phyloP scores from a whole-genome alignment of 768 basidiomycete genomes.

The Pholiota conissans region DNA sequence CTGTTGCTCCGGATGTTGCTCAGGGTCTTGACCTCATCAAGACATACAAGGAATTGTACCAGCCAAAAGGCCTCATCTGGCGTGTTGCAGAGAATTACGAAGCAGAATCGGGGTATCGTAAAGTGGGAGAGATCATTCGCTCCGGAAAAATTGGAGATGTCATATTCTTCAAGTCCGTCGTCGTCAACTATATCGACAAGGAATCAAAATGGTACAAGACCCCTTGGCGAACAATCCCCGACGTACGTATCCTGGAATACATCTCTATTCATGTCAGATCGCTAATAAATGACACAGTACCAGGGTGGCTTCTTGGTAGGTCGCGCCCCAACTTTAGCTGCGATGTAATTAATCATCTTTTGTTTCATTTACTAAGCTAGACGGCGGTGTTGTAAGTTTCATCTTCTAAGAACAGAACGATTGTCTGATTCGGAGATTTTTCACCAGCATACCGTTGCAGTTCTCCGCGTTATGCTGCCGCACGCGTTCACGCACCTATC shows the following conservation, averaged over 20 bases:
- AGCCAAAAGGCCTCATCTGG: constrained; percentile 72
- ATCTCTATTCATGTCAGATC: not conserved
- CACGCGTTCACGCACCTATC: constrained; percentile 53
- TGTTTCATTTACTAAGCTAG: constrained; percentile 45
- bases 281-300: constrained; percentile 42
- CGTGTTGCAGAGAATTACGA: constrained; percentile 80
- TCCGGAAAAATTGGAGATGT: constrained; percentile 73
- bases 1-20: constrained; percentile 71
- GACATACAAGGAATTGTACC: constrained; percentile 63
- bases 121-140: constrained; percentile 47
- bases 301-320: constrained; percentile 83
- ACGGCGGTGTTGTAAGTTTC: constrained; percentile 71
- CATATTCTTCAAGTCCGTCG: constrained; percentile 59
- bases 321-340: constrained; percentile 1
- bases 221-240: constrained; percentile 80
- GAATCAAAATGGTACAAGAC: constrained; percentile 79
- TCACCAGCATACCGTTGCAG: constrained; percentile 63
- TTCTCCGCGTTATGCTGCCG: constrained; percentile 61
- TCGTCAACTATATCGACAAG: constrained; percentile 54
- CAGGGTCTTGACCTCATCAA: constrained; percentile 64
- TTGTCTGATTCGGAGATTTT: not conserved
- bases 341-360: constrained; percentile 1
- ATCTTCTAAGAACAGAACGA: not conserved
- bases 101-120: constrained; percentile 57
- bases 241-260: constrained; percentile 45